phyloP scores from a whole-genome alignment of 2,329 filamentous ascomycete genomes.

The Chaetomium sp. region DNA sequence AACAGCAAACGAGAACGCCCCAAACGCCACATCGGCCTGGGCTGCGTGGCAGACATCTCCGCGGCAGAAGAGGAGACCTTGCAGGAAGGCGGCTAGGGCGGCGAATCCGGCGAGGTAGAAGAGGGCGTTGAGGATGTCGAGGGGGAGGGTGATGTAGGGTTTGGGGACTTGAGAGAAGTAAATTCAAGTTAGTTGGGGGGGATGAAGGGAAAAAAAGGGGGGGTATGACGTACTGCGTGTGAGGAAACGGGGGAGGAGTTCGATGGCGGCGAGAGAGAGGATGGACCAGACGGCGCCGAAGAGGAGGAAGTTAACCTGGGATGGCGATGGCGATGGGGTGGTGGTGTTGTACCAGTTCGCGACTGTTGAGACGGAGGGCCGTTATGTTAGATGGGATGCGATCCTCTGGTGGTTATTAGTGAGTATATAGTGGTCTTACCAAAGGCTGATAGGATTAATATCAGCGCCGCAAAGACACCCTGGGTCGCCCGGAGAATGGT shows the following conservation, averaged over 20 bases:
- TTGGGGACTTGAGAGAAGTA: conserved; percentile 34
- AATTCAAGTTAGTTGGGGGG: not conserved
- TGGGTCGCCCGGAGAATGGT: conserved; percentile 42
- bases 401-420: too few species aligned
- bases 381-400: too few species aligned
- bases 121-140: conserved; percentile 62
- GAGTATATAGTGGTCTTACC: conserved; percentile 30
- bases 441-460: conserved; percentile 44
- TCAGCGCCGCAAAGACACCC: conserved; percentile 37
- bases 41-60: conserved; percentile 51
- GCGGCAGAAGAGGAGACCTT: conserved; percentile 48
- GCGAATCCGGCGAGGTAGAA: conserved; percentile 89
- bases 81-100: conserved; percentile 55
- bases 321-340: conserved; percentile 48
- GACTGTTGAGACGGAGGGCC: conserved; percentile 34
- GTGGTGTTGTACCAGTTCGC: conserved; percentile 53
- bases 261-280: conserved; percentile 48
- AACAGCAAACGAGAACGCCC: conserved; percentile 45
- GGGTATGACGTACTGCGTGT: conserved; percentile 32
- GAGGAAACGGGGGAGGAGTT: conserved; percentile 41
- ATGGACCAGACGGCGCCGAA: conserved; percentile 49
- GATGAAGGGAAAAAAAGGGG: not conserved
- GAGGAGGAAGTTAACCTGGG: conserved; percentile 52
- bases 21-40: conserved; percentile 48
- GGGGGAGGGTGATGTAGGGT: conserved; percentile 41